A percentile compares a stretch with the other conserved stretches of the same genome.
phyloP scores from a whole-genome alignment of 129 eudicot species.

The Centaurea solstitialis region DNA sequence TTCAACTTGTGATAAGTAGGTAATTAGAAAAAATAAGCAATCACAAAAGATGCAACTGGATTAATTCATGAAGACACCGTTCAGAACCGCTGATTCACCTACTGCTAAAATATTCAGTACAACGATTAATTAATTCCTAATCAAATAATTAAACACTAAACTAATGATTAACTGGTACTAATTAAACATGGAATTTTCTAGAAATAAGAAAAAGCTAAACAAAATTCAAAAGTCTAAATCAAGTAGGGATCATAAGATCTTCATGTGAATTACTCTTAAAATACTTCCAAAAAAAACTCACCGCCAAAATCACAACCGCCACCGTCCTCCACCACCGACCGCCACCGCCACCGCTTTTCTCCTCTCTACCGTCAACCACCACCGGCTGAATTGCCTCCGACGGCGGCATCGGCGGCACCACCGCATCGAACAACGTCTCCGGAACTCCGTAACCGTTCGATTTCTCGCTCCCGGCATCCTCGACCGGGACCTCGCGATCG shows the following conservation, averaged over 20 bases:
- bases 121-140: not conserved
- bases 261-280: not conserved
- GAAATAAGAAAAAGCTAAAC: not conserved
- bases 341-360: conserved; percentile 3
- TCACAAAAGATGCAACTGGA: no score
- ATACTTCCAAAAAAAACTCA: conserved; percentile 3
- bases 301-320: conserved; percentile 5
- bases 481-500: not conserved
- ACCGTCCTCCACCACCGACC: conserved; percentile 6
- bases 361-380: not conserved
- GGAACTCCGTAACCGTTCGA: conserved; percentile 12
- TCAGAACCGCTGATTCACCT: not conserved
- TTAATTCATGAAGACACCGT: not conserved
- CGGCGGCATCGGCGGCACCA: not conserved
- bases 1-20: no score
- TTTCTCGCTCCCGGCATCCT: not conserved
- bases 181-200: not conserved
- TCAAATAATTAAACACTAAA: not conserved
- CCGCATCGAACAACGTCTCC: conserved; percentile 11
- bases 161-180: not conserved
- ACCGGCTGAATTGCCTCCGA: not conserved
- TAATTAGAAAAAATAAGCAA: no score
- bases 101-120: not conserved
- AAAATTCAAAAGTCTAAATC: not conserved
- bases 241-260: conserved; percentile 22